Evolutionary conservation across 2,329 filamentous ascomycete genomes (phyloP).

Genomic region (Dendryphion nanum): DNA sequence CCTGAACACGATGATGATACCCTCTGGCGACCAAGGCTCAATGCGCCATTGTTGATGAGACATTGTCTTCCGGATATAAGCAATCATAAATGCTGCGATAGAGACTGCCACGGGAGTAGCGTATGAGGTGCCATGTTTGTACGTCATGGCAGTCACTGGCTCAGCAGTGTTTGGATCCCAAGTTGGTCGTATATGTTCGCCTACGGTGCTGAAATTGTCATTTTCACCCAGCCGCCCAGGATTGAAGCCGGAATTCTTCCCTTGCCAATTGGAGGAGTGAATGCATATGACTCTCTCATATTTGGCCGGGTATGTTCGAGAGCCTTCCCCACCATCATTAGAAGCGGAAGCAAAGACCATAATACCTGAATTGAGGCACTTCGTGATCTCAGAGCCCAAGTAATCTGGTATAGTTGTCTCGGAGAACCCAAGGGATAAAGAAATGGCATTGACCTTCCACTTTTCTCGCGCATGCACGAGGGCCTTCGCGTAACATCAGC

Average conservation of each 20-base stretch:
- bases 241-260: not conserved
- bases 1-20: not conserved
- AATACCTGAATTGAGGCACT: not conserved
- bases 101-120: not conserved
- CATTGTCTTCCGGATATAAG: not conserved
- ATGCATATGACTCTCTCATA: not conserved
- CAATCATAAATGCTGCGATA: not conserved
- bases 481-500: not conserved
- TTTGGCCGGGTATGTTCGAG: not conserved
- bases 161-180: not conserved
- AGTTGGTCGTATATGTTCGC: not conserved
- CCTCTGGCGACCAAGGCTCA: not conserved
- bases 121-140: not conserved
- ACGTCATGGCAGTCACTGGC: not conserved
- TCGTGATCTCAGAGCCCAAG: not conserved
- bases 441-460: slow-evolving; percentile 1
- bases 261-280: not conserved
- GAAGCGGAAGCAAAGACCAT: slow-evolving; percentile 1
- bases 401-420: not conserved
- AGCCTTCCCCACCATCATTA: not conserved
- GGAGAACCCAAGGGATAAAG: not conserved
- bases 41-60: not conserved
- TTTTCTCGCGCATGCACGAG: not conserved
- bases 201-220: not conserved
- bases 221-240: not conserved